These are phyloP conservation scores for Chaetomidium leptoderma DNA, from an alignment of 495 filamentous ascomycete species.

Conservation along the genomic window DNA sequence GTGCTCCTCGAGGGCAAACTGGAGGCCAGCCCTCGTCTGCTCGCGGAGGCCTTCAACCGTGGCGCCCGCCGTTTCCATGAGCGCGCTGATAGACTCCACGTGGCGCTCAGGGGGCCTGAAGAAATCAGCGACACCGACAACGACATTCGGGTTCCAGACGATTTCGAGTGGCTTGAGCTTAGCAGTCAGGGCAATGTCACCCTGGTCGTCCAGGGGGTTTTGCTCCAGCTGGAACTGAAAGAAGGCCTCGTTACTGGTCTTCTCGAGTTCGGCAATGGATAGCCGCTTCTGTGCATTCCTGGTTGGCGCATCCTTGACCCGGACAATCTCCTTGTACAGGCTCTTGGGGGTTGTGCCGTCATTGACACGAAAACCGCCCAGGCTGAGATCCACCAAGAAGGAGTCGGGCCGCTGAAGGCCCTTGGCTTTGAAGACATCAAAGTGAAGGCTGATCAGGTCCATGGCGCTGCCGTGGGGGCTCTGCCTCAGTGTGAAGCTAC, in stretches of 20 bases:
- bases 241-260: slow-evolving; percentile 63
- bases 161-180: slow-evolving; percentile 95
- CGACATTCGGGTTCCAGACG: slow-evolving; percentile 90
- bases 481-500: slow-evolving; percentile 87
- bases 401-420: slow-evolving; percentile 85
- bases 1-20: slow-evolving; percentile 94
- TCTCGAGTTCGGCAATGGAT: slow-evolving; percentile 61
- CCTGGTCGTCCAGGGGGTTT: slow-evolving; percentile 86
- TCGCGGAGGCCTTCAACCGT: slow-evolving; percentile 91
- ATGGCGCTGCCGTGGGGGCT: slow-evolving; percentile 73
- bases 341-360: slow-evolving; percentile 90
- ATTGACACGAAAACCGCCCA: slow-evolving; percentile 89
- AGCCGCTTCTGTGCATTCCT: slow-evolving; percentile 44
- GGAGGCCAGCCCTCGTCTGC: slow-evolving; percentile 90
- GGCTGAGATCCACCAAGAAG: slow-evolving; percentile 77
- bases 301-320: slow-evolving; percentile 78
- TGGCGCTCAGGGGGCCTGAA: slow-evolving; percentile 94
- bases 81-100: slow-evolving; percentile 94
- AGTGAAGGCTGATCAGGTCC: slow-evolving; percentile 84
- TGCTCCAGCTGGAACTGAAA: slow-evolving; percentile 91
- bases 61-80: slow-evolving; percentile 90
- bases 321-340: slow-evolving; percentile 88
- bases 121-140: slow-evolving; percentile 85
- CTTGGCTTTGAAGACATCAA: slow-evolving; percentile 88
- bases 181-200: slow-evolving; percentile 81